Conservation (phyloP, 2,329 filamentous ascomycete species). For the Diaporthe ampelina region DNA sequence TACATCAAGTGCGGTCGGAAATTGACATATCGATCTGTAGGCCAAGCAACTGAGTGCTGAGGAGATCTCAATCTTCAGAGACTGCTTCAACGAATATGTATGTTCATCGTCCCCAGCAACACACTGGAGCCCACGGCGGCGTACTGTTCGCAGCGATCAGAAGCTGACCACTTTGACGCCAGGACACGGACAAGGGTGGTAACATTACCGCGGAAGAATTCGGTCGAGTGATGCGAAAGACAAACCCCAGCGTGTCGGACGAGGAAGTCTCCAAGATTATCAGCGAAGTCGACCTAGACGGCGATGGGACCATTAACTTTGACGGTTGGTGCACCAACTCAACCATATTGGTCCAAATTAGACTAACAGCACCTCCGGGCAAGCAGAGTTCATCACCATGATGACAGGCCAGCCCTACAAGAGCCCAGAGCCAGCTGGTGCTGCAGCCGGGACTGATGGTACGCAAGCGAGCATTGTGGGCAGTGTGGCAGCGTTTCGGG, state of each 20-base stretch:
- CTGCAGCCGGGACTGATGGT: conserved; percentile 41
- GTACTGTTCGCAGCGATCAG: not conserved
- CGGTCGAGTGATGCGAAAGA: conserved; percentile 53
- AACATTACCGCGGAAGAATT: conserved; percentile 56
- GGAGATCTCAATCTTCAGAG: conserved; percentile 41
- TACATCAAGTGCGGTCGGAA: too few species aligned
- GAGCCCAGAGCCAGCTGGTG: conserved; percentile 44
- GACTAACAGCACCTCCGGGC: not conserved
- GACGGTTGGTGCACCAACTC: conserved; percentile 48
- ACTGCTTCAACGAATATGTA: conserved; percentile 43
- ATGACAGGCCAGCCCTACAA: conserved; percentile 55
- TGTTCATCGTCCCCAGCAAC: not conserved
- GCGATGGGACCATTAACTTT: conserved; percentile 56
- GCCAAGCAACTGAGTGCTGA: conserved; percentile 39
- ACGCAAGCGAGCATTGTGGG: conserved; percentile 35
- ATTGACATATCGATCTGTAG: conserved; percentile 19
- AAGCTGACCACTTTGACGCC: not conserved
- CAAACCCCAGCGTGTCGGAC: conserved; percentile 47
- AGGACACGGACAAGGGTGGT: conserved; percentile 44
- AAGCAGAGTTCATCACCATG: conserved; percentile 57
- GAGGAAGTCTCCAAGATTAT: conserved; percentile 56
- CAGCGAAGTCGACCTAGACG: conserved; percentile 55
- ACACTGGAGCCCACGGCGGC: not conserved
- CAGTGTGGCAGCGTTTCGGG: conserved; percentile 38
- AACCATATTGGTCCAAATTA: not conserved